Evolutionary conservation across 164 flowering plant species (phyloP), one percentile per base, ranked within the genome.

Genomic region (Brasenia schreberi): DNA sequence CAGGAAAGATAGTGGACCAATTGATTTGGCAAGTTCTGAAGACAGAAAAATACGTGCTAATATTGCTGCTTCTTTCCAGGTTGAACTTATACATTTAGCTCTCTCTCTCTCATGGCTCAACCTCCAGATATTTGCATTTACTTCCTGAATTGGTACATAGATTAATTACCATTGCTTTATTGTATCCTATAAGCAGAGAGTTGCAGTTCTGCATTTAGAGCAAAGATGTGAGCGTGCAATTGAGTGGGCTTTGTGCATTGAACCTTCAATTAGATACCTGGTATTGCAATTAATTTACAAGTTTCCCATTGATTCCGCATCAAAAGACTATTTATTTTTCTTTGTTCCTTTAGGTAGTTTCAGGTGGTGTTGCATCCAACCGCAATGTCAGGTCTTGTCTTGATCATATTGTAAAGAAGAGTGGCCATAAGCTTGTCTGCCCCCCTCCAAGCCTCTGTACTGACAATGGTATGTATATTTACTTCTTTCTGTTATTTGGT

Each of bases 51-150:
- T 75, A 18, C 85, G 98, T 66, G 98, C 98, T 72, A 85, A 93
- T 77, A 81, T 93, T 73, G 98, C 98, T 70, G 98, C 98, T 67
- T 86, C 98, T 66, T 93, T 93, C 69, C 98, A 93, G 97, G 98
- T 73, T 12, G 18, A 52, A 66, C 10, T 42, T 39, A 58, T 60
- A 45, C 16, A 60, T 43, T 9, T 58, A 12, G 23, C 17, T 23
- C 45, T 39, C 17, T 23, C 45, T 39, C 14, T 65, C 19, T 23
- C 27, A 65, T 42, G 58, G 18, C 23, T 14, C 44, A 62, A 67
- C 53, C 45, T 63, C 18, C 18, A 64, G 53, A 42, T 17, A 11
- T 60, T 18, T 60, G n/a, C 11, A 18, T 7, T 60, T 1, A n/a
- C 9, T 18, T 17, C 19, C 6, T 60, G 63, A 60, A 60, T 60